Conservation (phyloP, 108 stramenopile species). For the Asterionellopsis glacialis region DNA sequence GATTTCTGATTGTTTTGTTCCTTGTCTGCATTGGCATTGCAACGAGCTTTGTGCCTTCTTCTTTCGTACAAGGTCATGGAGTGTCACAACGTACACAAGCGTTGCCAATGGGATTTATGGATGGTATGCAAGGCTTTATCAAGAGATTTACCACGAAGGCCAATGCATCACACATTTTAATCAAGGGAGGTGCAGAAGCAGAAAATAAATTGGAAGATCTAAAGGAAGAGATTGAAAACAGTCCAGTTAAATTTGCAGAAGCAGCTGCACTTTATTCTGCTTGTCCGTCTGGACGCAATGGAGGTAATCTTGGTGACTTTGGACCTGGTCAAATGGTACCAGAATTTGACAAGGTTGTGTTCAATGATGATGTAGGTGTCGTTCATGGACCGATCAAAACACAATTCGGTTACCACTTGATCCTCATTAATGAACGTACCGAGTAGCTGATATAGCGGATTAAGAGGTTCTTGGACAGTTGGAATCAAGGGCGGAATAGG, state of each 20-base stretch:
- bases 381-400: slow-evolving; percentile 57
- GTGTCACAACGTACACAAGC: too few relatives aligned
- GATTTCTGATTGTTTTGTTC: too few relatives aligned
- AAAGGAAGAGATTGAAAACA: slow-evolving; percentile 39
- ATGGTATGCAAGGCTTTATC: slow-evolving; percentile 12
- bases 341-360: slow-evolving; percentile 63
- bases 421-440: slow-evolving; percentile 57
- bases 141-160: slow-evolving; percentile 36
- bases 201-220: slow-evolving; percentile 37
- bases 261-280: slow-evolving; percentile 49
- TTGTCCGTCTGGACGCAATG: slow-evolving; percentile 50
- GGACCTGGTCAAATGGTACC: slow-evolving; percentile 67
- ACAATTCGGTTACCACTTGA: slow-evolving; percentile 71
- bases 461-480: too few relatives aligned
- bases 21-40: too few relatives aligned
- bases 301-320: slow-evolving; percentile 71
- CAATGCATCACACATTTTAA: slow-evolving; percentile 54
- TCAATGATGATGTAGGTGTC: slow-evolving; percentile 36
- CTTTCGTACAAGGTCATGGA: not conserved
- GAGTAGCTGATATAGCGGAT: too few relatives aligned
- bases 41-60: too few relatives aligned
- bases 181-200: slow-evolving; percentile 44
- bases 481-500: too few relatives aligned
- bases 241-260: slow-evolving; percentile 42
- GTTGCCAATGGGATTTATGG: slow-evolving; percentile 19